Conservation (phyloP, 768 basidiomycete species). For the Tephrocybe sp. region DNA sequence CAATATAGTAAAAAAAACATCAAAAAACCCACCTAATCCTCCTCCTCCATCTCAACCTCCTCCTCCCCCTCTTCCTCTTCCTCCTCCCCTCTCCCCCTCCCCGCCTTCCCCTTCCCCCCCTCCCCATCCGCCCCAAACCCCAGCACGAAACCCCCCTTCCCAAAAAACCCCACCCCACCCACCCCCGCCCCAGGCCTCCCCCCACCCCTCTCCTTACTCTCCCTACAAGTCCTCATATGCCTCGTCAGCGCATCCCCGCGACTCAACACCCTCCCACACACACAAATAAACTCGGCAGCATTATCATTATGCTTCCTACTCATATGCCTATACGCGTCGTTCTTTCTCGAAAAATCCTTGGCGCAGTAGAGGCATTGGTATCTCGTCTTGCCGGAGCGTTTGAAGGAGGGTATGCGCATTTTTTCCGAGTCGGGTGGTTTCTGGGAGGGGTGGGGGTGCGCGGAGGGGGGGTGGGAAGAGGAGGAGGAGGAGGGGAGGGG, state of each 20-base stretch:
- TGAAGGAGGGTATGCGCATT: constrained; percentile 16
- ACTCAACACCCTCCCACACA: constrained; percentile 10
- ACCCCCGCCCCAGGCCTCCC: background rate
- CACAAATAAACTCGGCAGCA: constrained; percentile 17
- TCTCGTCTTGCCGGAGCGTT: constrained; percentile 15
- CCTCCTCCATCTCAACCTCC: background rate
- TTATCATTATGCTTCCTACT: constrained; percentile 16
- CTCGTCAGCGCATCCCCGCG: constrained; percentile 9
- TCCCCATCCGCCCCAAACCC: background rate
- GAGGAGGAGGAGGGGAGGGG: background rate
- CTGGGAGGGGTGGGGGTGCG: background rate
- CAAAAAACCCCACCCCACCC: background rate
- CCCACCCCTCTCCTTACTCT: constrained; percentile 10
- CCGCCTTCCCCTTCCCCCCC: background rate
- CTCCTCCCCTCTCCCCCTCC: background rate
- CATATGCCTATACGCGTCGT: constrained; percentile 19
- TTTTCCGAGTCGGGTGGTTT: constrained; percentile 3
- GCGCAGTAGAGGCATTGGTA: constrained; percentile 14
- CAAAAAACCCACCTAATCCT: constrained; percentile 4
- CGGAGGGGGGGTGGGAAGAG: background rate
- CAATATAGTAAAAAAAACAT: background rate
- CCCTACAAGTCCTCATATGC: constrained; percentile 12
- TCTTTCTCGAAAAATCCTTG: constrained; percentile 15
- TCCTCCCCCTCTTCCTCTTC: background rate
- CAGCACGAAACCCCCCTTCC: background rate